Evolutionary conservation across 2,329 filamentous ascomycete species (phyloP).

Genomic region (Pyrenophora graminea): DNA sequence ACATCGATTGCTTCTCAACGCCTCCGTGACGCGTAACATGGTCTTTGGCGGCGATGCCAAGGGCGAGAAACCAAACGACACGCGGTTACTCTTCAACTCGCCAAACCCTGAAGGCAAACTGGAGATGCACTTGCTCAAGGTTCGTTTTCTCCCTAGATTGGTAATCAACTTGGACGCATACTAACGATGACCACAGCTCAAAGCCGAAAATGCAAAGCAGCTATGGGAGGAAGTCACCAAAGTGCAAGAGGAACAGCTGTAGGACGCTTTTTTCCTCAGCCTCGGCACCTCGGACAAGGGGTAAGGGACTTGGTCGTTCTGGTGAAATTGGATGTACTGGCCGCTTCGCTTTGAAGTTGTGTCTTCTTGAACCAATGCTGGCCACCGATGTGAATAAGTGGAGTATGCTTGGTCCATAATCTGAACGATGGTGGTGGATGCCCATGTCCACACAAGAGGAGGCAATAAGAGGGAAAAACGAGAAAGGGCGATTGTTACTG

Average conservation of each 20-base stretch:
- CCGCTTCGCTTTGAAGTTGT: neutral
- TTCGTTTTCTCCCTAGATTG: slow-evolving; percentile 39
- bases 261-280: slow-evolving; percentile 16
- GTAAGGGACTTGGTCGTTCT: neutral
- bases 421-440: too few relatives aligned
- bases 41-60: slow-evolving; percentile 71
- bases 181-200: slow-evolving; percentile 18
- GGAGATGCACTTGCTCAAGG: slow-evolving; percentile 61
- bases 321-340: neutral
- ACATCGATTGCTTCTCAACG: slow-evolving; percentile 84
- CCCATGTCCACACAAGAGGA: too few relatives aligned
- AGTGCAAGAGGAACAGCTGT: slow-evolving; percentile 29
- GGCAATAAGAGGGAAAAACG: too few relatives aligned
- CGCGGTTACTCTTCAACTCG: slow-evolving; percentile 68
- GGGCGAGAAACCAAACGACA: slow-evolving; percentile 68
- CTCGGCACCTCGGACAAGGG: slow-evolving; percentile 2
- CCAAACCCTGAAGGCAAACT: slow-evolving; percentile 57
- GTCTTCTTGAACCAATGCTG: too few relatives aligned
- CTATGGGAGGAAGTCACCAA: slow-evolving; percentile 31
- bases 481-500: too few relatives aligned
- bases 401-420: too few relatives aligned
- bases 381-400: too few relatives aligned
- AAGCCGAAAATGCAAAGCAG: slow-evolving; percentile 27
- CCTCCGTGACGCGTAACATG: slow-evolving; percentile 76
- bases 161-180: neutral